Conservation (phyloP, 164 flowering plant species). For the Sedum album region DNA sequence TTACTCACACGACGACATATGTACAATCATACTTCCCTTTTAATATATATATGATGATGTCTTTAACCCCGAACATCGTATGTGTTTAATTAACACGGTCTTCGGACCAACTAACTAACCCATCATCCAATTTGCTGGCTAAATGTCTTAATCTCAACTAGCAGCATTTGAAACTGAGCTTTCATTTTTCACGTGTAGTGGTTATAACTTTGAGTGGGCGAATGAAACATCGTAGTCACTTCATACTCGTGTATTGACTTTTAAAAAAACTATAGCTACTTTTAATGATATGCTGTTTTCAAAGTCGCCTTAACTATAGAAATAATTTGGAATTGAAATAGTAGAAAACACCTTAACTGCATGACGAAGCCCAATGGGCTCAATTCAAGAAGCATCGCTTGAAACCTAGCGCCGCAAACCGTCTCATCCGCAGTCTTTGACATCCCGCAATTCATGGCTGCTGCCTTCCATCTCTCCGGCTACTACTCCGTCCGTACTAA, state of each 20-base stretch:
- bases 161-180: not conserved
- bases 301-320: too few species aligned
- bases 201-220: not conserved
- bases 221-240: not conserved
- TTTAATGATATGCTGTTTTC: too few species aligned
- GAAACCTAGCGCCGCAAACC: conserved; percentile 5
- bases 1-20: too few species aligned
- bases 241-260: too few species aligned
- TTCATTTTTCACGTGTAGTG: not conserved
- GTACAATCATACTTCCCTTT: too few species aligned
- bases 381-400: not conserved
- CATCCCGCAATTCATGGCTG: not conserved
- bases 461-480: not conserved
- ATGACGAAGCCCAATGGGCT: not conserved
- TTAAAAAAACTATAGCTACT: too few species aligned
- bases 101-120: too few species aligned
- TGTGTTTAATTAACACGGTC: too few species aligned
- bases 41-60: too few species aligned
- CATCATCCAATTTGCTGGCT: not conserved
- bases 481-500: not conserved
- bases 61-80: too few species aligned
- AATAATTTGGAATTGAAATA: too few species aligned
- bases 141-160: not conserved
- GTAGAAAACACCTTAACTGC: too few species aligned
- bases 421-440: not conserved